Evolutionary conservation across 2,329 filamentous ascomycete species (phyloP), one percentile per base, ranked within the genome.

Genomic region (Trichocomaceae sp.): DNA sequence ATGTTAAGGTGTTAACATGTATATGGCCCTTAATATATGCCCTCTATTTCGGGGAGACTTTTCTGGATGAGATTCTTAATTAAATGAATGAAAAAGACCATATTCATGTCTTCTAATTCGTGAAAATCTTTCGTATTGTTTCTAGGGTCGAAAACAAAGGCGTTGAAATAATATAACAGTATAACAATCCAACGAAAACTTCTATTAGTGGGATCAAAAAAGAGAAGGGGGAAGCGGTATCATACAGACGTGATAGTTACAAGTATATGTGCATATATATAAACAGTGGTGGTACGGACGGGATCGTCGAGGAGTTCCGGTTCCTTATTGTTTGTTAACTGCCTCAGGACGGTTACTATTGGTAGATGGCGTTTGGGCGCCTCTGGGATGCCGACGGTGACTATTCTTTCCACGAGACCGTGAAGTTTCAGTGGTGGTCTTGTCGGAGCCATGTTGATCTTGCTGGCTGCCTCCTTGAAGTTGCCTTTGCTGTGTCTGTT

Each of bases 341-440:
- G 13, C 8, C 13, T 46, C 50, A 19, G 50, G 29, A 3, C 41
- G 41, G 19, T 23, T 37, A 26, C 23, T 31, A 17, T 19, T 44
- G 3, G 26, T 29, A 13, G 50, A 31, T 46, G 50, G 20, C 8
- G 39, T 42, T 13, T 47, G 33, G 13, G 33, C 12, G 15, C 48
- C 49, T 29, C 33, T 52, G 22, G 45, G 49, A 41, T 35, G 45
- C 23, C 54, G 54, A 12, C 39, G 52, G 33, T 56, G 44, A 45
- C 20, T 31, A 26, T 29, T 44, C 26, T 52, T 56, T 13, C 46
- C 50, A 5, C 41, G 42, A 31, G 45, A 29, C 5, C 41, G 39
- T 12, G 47, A 26, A 5, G 9, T 12, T 42, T 47, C 44, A 19
- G 5, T 37, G 8, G 42, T 13, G 8, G 42, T 13, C 37, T 23